Percentiles rank a stretch among this genome's conserved stretches.
Conservation (phyloP, 192 early-diverging fungal genomes). For the Coemansia sp. region DNA sequence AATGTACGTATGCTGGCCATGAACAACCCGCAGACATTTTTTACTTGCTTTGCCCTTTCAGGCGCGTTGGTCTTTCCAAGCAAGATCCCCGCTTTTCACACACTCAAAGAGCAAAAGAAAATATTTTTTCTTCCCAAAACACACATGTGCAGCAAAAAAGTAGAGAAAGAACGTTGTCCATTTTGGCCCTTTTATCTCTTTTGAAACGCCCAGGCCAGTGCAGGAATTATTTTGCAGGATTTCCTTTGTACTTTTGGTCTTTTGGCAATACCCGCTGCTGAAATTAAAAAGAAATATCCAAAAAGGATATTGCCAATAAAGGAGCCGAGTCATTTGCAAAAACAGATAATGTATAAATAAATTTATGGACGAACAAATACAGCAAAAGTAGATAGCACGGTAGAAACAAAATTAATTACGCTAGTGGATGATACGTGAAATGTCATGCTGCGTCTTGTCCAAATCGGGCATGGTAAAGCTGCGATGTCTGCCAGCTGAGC, state of each 20-base stretch:
- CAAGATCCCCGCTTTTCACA: background rate
- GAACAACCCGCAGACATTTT: background rate
- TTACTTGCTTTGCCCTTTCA: background rate
- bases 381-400: background rate
- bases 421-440: conserved; percentile 31
- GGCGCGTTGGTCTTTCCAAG: background rate
- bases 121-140: background rate
- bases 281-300: conserved; percentile 11
- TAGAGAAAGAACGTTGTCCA: conserved; percentile 3
- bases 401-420: background rate
- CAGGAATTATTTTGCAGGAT: background rate
- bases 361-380: background rate
- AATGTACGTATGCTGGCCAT: background rate
- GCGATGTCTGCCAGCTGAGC: conserved; percentile 12
- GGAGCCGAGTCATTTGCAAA: background rate
- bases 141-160: background rate
- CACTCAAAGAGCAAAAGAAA: background rate
- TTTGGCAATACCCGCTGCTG: background rate
- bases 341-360: background rate
- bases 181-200: background rate
- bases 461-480: conserved; percentile 28
- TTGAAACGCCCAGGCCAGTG: background rate
- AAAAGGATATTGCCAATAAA: conserved; percentile 1
- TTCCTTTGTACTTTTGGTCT: background rate
- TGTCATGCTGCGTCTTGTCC: conserved; percentile 20